phyloP scores from a whole-genome alignment of 1,139 yeast genomes.

The Taphrina deformans region DNA sequence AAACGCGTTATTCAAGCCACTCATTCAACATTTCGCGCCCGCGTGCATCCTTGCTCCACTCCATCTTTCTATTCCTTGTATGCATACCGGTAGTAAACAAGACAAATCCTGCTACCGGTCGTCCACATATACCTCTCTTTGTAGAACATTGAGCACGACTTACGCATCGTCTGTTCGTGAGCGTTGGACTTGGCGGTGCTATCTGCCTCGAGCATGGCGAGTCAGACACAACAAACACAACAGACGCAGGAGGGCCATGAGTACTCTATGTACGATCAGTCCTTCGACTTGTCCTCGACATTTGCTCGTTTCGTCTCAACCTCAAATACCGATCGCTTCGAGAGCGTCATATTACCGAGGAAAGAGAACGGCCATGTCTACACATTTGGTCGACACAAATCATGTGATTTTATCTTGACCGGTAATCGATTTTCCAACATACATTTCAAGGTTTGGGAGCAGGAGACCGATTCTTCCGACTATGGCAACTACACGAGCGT shows the following conservation, averaged over 20 bases:
- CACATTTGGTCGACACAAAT: constrained; percentile 29
- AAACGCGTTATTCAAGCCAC: background rate
- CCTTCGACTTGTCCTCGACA: constrained; percentile 16
- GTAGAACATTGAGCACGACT: too few relatives aligned
- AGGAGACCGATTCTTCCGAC: constrained; percentile 2
- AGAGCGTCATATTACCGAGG: constrained; percentile 12
- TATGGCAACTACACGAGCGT: constrained; percentile 13
- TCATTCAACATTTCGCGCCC: background rate
- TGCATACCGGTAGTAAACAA: background rate
- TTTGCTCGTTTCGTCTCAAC: constrained; percentile 28
- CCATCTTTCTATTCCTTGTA: background rate
- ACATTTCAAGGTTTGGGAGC: constrained; percentile 31
- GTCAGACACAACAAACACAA: constrained; percentile 7
- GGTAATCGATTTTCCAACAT: constrained; percentile 24
- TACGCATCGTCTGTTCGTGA: too few relatives aligned
- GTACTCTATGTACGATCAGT: constrained; percentile 12
- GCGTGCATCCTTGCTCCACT: background rate
- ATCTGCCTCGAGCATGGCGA: background rate
- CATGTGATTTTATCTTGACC: constrained; percentile 24
- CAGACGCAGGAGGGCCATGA: constrained; percentile 25
- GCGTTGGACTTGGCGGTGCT: background rate
- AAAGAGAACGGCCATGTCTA: constrained; percentile 17
- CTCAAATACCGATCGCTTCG: constrained; percentile 18
- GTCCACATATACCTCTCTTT: too few relatives aligned
- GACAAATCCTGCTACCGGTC: background rate